A percentile compares a stretch with the other conserved stretches of the same genome.
Evolutionary conservation across 2,329 filamentous ascomycete genomes (phyloP).

Genomic region (Fusarium domesticum): DNA sequence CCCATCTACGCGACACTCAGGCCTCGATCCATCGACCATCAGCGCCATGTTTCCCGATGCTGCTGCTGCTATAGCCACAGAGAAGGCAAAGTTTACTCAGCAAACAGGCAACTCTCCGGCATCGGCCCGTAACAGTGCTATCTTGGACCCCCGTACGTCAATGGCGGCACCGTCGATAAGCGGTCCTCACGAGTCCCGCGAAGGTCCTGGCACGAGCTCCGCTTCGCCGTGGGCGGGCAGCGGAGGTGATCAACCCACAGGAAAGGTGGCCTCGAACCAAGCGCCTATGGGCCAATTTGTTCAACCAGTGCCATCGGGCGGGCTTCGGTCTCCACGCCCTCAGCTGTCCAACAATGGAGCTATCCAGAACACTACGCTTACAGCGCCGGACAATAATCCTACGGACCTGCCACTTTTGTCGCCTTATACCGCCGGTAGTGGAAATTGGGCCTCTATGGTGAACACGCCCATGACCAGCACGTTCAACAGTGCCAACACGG

Average conservation of each 20-base stretch:
- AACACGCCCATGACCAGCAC: slow-evolving; percentile 94
- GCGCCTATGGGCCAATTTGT: slow-evolving; percentile 92
- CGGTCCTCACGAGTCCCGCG: slow-evolving; percentile 43
- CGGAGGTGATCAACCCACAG: slow-evolving; percentile 49
- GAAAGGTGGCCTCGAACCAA: slow-evolving; percentile 77
- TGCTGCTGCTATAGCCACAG: slow-evolving; percentile 94
- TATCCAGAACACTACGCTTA: slow-evolving; percentile 81
- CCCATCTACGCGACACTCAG: slow-evolving; percentile 84
- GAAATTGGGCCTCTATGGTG: slow-evolving; percentile 97
- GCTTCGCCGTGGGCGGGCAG: slow-evolving; percentile 74
- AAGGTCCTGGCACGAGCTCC: slow-evolving; percentile 21
- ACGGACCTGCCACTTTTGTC: slow-evolving; percentile 82
- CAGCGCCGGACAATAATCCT: slow-evolving; percentile 61
- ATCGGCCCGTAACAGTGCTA: slow-evolving; percentile 88
- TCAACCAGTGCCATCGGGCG: slow-evolving; percentile 71
- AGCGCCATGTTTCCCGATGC: slow-evolving; percentile 99
- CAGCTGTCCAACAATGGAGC: slow-evolving; percentile 64
- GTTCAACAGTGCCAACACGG: slow-evolving; percentile 59
- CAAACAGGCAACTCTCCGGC: slow-evolving; percentile 86
- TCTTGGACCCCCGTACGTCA: slow-evolving; percentile 72
- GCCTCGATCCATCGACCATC: slow-evolving; percentile 88
- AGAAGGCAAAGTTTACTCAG: slow-evolving; percentile 96
- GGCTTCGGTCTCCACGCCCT: slow-evolving; percentile 76
- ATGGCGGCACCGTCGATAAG: slow-evolving; percentile 73
- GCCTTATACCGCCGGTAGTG: slow-evolving; percentile 74